A percentile compares a stretch with the other conserved stretches of the same genome.
These are phyloP conservation scores for Ophiostoma sp. DNA, from an alignment of 2,329 filamentous ascomycete genomes.

Conservation along the genomic window DNA sequence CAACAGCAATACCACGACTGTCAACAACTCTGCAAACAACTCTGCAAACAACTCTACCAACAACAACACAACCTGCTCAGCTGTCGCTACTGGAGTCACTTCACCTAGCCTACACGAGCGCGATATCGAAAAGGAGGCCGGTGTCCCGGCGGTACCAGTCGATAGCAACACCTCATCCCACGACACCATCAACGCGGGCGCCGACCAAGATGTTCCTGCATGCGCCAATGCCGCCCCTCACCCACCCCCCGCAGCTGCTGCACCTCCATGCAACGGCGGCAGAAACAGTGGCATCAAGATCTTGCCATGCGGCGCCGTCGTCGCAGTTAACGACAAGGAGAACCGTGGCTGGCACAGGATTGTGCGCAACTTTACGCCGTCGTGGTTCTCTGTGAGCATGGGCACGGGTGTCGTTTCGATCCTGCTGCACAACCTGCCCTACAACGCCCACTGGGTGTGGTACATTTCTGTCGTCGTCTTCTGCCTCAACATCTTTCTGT, in stretches of 20 bases:
- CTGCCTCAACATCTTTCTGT: constrained; percentile 55
- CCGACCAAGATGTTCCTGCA: not conserved
- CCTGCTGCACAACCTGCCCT: constrained; percentile 59
- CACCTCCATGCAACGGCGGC: not conserved
- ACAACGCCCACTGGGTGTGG: constrained; percentile 52
- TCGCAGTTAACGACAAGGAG: constrained; percentile 23
- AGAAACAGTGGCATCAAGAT: not conserved
- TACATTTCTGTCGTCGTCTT: constrained; percentile 59
- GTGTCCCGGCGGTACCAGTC: not conserved
- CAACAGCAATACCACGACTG: not conserved
- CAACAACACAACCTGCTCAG: not conserved
- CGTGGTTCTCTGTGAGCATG: constrained; percentile 59
- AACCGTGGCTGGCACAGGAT: constrained; percentile 39
- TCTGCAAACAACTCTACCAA: not conserved
- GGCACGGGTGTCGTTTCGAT: constrained; percentile 64
- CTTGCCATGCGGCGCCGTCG: constrained; percentile 11
- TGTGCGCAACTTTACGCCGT: constrained; percentile 48
- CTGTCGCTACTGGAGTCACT: not conserved
- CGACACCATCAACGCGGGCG: not conserved
- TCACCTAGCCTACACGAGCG: not conserved
- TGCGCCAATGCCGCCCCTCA: not conserved
- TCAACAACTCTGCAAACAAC: not conserved
- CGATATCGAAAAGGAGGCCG: constrained; percentile 5
- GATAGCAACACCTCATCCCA: not conserved
- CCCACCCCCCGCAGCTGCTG: not conserved